Percentiles rank a stretch among this genome's conserved stretches.
phyloP scores from a whole-genome alignment of 106 monocot genomes.

The Agapanthus africanus region DNA sequence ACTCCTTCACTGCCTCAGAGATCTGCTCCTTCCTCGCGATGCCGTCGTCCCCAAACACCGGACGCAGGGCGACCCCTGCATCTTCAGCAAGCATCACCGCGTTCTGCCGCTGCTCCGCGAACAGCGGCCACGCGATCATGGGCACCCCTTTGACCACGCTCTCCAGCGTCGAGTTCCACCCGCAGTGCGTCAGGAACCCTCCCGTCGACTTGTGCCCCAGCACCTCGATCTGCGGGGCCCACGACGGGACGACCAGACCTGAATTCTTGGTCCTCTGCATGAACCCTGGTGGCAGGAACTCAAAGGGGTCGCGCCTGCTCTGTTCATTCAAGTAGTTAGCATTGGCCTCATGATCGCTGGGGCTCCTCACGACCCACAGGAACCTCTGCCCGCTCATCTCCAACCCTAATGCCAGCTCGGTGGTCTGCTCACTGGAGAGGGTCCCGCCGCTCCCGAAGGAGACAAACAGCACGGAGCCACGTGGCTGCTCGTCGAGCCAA shows the following conservation, averaged over 20 bases:
- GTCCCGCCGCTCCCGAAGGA: constrained; percentile 37
- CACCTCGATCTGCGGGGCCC: constrained; percentile 29
- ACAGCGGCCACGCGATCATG: constrained; percentile 45
- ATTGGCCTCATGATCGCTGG: constrained; percentile 8
- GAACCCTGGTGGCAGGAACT: constrained; percentile 18
- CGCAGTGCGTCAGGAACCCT: constrained; percentile 45
- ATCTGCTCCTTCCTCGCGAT: constrained; percentile 17
- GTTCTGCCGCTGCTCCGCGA: constrained; percentile 42
- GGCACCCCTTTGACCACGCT: constrained; percentile 32
- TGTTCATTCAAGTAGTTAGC: constrained; percentile 14
- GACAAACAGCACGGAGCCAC: constrained; percentile 31
- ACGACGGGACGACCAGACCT: constrained; percentile 21
- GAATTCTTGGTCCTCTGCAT: constrained; percentile 6
- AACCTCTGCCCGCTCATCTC: constrained; percentile 32
- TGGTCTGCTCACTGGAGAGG: constrained; percentile 15
- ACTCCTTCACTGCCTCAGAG: constrained; percentile 19
- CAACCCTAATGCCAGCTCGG: constrained; percentile 32
- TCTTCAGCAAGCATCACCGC: constrained; percentile 33
- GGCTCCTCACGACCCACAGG: constrained; percentile 32
- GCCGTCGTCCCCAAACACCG: constrained; percentile 10
- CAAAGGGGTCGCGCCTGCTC: constrained; percentile 13
- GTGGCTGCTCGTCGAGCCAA: constrained; percentile 34
- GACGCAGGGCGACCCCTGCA: constrained; percentile 18
- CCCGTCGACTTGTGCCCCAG: constrained; percentile 7
- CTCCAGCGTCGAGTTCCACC: constrained; percentile 63